Conservation (phyloP, 768 basidiomycete genomes). For the Hygrocybe coccinea region DNA sequence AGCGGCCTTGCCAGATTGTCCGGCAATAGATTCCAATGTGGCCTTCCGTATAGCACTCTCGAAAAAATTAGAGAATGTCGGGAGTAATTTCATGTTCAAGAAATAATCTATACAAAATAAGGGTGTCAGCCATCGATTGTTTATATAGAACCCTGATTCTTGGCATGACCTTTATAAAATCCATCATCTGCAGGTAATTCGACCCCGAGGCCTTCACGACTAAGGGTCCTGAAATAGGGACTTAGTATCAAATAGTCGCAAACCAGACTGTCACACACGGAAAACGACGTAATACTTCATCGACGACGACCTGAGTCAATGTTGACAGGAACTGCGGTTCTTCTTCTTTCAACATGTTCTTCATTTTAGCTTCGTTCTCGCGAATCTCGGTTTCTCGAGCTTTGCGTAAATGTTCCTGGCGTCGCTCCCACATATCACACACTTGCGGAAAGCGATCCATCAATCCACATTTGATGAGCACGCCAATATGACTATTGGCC, state of each 20-base stretch:
- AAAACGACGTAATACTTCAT: not conserved
- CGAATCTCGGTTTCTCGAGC: not conserved
- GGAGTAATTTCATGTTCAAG: not conserved
- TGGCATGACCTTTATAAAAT: too few species aligned
- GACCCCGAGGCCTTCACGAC: too few species aligned
- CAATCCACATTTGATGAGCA: not conserved
- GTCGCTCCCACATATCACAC: not conserved
- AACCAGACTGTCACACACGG: not conserved
- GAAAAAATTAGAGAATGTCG: not conserved
- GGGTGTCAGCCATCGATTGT: too few species aligned
- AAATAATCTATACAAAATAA: not conserved
- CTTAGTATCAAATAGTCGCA: not conserved
- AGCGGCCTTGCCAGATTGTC: too few species aligned
- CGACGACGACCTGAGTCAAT: not conserved
- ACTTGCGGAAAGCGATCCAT: not conserved
- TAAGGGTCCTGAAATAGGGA: not conserved
- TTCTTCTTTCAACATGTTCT: not conserved
- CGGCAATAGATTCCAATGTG: not conserved
- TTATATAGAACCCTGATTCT: too few species aligned
- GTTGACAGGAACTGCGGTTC: not conserved
- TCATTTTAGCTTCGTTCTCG: not conserved
- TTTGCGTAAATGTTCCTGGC: not conserved
- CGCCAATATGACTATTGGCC: not conserved
- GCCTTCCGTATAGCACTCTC: not conserved
- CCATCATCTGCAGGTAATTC: too few species aligned